A percentile compares a stretch with the other conserved stretches of the same genome.
Conservation (phyloP, 768 basidiomycete genomes). For the Boletus sensibilis region DNA sequence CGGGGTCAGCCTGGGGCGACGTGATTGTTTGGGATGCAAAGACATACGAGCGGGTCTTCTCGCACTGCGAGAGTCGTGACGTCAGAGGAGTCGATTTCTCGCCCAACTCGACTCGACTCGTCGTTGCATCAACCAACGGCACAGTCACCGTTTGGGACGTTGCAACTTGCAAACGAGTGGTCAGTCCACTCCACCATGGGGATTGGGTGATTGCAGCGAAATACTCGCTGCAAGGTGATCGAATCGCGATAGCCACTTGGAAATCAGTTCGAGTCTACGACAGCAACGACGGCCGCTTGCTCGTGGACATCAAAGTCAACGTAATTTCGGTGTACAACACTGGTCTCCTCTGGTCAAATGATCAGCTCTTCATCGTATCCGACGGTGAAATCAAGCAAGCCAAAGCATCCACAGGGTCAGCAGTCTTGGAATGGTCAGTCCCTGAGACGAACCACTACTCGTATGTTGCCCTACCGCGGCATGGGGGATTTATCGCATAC, state of each 20-base stretch:
- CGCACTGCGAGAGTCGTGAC: too few relatives aligned
- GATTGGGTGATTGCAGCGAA: background rate
- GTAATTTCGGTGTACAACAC: background rate
- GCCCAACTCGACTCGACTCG: constrained; percentile 3
- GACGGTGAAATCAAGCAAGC: background rate
- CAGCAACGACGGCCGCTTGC: background rate
- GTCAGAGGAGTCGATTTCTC: background rate
- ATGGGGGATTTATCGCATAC: background rate
- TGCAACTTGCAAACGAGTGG: background rate
- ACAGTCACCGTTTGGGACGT: background rate
- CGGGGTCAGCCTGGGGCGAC: background rate
- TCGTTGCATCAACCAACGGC: background rate
- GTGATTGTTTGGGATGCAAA: background rate
- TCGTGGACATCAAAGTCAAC: background rate
- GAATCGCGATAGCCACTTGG: background rate
- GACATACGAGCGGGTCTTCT: background rate
- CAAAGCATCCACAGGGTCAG: background rate
- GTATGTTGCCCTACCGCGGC: background rate
- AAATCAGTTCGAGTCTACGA: background rate
- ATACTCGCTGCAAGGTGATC: background rate
- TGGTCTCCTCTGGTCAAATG: background rate
- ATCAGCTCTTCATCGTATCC: background rate
- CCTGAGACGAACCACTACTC: rapidly evolving
- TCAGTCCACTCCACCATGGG: background rate
- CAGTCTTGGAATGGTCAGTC: background rate